Evolutionary conservation across 176 grass and related monocot genomes (phyloP).

Genomic region (Bothriochloa decipiens): DNA sequence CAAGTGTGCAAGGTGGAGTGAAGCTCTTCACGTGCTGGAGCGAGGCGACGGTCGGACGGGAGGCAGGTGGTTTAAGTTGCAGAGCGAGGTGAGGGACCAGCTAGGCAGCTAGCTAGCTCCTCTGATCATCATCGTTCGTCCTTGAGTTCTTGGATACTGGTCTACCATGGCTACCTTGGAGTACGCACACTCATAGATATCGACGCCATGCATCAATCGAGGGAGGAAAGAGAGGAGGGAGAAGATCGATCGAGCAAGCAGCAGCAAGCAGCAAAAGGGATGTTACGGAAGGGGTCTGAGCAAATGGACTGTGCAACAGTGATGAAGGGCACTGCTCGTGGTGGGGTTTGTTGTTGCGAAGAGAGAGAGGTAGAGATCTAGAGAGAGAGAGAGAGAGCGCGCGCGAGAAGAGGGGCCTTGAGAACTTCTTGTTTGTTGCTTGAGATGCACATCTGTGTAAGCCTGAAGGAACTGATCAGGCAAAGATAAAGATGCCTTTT

Average conservation of each 20-base stretch:
- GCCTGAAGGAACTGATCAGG: slow-evolving; percentile 52
- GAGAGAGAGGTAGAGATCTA: not conserved
- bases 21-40: slow-evolving; percentile 43
- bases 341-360: slow-evolving; percentile 48
- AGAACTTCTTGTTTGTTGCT: slow-evolving; percentile 14
- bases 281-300: slow-evolving; percentile 36
- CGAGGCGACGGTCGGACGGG: not conserved
- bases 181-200: not conserved
- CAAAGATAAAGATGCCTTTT: slow-evolving; percentile 57
- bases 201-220: no score
- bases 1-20: slow-evolving; percentile 45
- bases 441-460: slow-evolving; percentile 54
- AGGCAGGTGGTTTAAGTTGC: slow-evolving; percentile 40
- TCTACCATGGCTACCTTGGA: not conserved
- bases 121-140: not conserved
- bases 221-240: not conserved
- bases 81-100: slow-evolving; percentile 15
- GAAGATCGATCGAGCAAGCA: not conserved
- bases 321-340: slow-evolving; percentile 44
- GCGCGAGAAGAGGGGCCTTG: not conserved
- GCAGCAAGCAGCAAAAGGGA: slow-evolving; percentile 37
- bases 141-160: not conserved
- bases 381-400: not conserved
- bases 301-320: slow-evolving; percentile 26
- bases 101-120: not conserved